Percentiles rank a stretch among this genome's conserved stretches.
Conservation (phyloP, 805 yeast species). For the Ogataea glucozyma region DNA sequence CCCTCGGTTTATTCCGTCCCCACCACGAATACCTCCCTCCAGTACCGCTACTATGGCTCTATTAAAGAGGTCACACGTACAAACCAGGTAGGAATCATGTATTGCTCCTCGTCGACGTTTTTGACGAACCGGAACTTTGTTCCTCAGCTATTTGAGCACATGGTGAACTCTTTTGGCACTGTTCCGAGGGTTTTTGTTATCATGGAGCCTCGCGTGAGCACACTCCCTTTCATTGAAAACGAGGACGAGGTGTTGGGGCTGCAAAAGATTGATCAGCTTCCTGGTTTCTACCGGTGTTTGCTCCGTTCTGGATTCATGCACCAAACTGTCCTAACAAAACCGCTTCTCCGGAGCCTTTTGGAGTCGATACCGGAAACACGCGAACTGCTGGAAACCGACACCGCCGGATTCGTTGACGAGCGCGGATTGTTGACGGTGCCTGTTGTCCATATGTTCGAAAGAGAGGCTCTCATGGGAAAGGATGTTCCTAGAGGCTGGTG, state of each 20-base stretch:
- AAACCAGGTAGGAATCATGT: slow-evolving; percentile 45
- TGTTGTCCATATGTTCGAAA: slow-evolving; percentile 32
- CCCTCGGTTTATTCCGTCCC: slow-evolving; percentile 3
- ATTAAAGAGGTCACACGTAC: slow-evolving; percentile 23
- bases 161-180: slow-evolving; percentile 43
- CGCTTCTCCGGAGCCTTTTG: slow-evolving; percentile 24
- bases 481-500: slow-evolving; percentile 7
- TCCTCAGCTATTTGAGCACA: slow-evolving; percentile 42
- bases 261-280: slow-evolving; percentile 39
- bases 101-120: slow-evolving; percentile 40
- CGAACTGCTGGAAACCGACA: slow-evolving; percentile 11
- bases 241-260: slow-evolving; percentile 43
- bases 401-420: slow-evolving; percentile 14
- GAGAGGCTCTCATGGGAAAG: slow-evolving; percentile 23
- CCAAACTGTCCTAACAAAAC: slow-evolving; percentile 24
- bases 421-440: slow-evolving; percentile 18
- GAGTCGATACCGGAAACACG: slow-evolving; percentile 15
- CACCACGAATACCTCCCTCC: slow-evolving; percentile 2
- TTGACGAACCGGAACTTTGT: slow-evolving; percentile 46
- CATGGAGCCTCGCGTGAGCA: slow-evolving; percentile 42
- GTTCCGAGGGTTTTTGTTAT: slow-evolving; percentile 48
- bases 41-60: slow-evolving; percentile 12
- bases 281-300: slow-evolving; percentile 51
- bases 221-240: slow-evolving; percentile 42
- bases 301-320: slow-evolving; percentile 54